Conservation (phyloP, 2,329 filamentous ascomycete genomes). For the Septoria linicola region DNA sequence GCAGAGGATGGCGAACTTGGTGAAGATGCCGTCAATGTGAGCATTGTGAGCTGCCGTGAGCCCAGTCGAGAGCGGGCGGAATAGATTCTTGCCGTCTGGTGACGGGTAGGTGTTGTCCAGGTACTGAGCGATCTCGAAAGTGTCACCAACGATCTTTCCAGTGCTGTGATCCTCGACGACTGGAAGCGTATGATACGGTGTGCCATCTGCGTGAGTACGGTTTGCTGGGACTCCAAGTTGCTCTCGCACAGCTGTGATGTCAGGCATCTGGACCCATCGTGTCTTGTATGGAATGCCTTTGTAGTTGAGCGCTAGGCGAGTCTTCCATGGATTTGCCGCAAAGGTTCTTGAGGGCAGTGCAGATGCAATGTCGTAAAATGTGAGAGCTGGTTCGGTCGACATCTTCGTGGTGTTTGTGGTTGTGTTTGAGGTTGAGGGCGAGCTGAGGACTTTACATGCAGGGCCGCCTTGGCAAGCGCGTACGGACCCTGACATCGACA, state of each 20-base stretch:
- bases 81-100: constrained; percentile 47
- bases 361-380: constrained; percentile 52
- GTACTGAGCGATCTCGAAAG: constrained; percentile 64
- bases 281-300: constrained; percentile 51
- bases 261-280: constrained; percentile 54
- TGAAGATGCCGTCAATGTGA: constrained; percentile 57
- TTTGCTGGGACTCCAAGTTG: constrained; percentile 49
- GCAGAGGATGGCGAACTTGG: constrained; percentile 45
- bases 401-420: constrained; percentile 25
- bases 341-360: constrained; percentile 42
- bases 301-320: constrained; percentile 52
- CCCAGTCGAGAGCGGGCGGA: constrained; percentile 43
- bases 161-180: constrained; percentile 52
- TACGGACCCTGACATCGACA: too few relatives aligned
- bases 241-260: constrained; percentile 52
- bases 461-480: too few relatives aligned
- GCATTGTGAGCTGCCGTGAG: constrained; percentile 53
- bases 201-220: constrained; percentile 57
- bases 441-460: too few relatives aligned
- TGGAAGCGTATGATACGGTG: constrained; percentile 61
- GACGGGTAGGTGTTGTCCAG: constrained; percentile 54
- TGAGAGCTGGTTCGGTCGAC: constrained; percentile 32
- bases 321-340: constrained; percentile 54
- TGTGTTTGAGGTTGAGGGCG: too few relatives aligned
- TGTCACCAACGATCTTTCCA: constrained; percentile 54